Evolutionary conservation across 2,329 filamentous ascomycete species (phyloP), one percentile per base, ranked within the genome.

Genomic region (Nannizziopsis barbatae): DNA sequence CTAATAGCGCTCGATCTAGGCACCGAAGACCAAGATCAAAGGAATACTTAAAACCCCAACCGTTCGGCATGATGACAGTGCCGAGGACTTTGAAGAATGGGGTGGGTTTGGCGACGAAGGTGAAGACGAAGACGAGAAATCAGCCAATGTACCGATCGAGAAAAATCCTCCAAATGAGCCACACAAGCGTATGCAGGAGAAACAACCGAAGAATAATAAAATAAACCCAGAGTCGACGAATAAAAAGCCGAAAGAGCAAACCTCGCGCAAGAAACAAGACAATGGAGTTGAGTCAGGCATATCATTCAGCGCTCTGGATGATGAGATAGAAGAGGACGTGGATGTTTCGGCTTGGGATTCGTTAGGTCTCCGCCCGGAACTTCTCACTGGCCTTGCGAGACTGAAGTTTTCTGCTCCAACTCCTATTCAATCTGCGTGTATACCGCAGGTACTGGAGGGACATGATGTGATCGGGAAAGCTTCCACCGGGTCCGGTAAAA

Each of bases 381-480:
- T 85, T 0, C 70, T 95, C 14, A 79, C 81, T 1, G 79, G 86
- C 12, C 71, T 98, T 30, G 82, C 86, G 1, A 84, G 81, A 56
- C 72, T 96, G 52, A 84, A 83, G 50, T 96, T 96, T 62, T 62
- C 75, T 3, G 81, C 79, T 50, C 92, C 92, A 0, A 95, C 89
- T 0, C 68, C 76, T 0, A 95, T 98, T 50, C 92, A 98, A 63
- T 68, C 74, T 15, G 74, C 79, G 31, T 74, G 86, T 1, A 94
- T 98, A 57, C 89, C 92, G 0, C 77, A 85, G 46, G 85, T 95
- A 40, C 63, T 90, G 15, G 77, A 79, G 5, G 90, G 90, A 0
- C 84, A 86, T 62, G 90, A 98, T 65, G 83, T 96, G 12, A 84
- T 98, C 54, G 92, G 92, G 37, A 98, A 98, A 69, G 92, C 92